A percentile compares a stretch with the other conserved stretches of the same genome.
Conservation (phyloP, 805 yeast species). For the Spathaspora sp. region DNA sequence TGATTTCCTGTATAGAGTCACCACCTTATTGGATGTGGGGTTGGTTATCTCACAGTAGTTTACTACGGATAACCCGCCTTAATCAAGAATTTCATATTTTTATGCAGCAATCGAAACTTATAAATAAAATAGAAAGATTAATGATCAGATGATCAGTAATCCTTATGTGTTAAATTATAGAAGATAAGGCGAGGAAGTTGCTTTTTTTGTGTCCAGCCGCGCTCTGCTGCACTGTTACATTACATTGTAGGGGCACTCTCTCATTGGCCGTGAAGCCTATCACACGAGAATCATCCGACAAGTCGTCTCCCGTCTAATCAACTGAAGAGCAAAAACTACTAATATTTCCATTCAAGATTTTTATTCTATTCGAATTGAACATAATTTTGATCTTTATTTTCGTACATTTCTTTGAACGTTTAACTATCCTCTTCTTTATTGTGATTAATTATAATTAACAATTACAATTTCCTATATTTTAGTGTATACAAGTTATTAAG, state of each 20-base stretch:
- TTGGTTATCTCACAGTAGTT: neutral
- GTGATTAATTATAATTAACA: no score
- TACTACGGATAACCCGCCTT: neutral
- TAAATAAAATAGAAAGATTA: neutral
- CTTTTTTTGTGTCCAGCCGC: neutral
- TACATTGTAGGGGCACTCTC: neutral
- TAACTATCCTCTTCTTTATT: no score
- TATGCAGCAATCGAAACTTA: neutral
- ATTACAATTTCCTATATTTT: no score
- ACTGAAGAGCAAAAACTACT: no score
- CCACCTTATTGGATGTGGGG: neutral
- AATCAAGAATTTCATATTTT: neutral
- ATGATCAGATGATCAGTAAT: neutral
- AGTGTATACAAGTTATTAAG: no score
- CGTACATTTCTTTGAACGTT: no score
- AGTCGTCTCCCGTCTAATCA: no score
- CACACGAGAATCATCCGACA: no score
- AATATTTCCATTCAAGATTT: no score
- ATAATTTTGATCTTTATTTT: no score
- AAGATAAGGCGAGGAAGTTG: neutral
- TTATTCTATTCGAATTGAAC: no score
- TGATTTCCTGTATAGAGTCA: neutral
- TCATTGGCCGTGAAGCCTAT: no score
- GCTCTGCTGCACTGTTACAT: neutral
- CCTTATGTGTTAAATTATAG: neutral